These are phyloP conservation scores for Rubroboletus satanas DNA, from an alignment of 768 basidiomycete genomes.

Conservation along the genomic window DNA sequence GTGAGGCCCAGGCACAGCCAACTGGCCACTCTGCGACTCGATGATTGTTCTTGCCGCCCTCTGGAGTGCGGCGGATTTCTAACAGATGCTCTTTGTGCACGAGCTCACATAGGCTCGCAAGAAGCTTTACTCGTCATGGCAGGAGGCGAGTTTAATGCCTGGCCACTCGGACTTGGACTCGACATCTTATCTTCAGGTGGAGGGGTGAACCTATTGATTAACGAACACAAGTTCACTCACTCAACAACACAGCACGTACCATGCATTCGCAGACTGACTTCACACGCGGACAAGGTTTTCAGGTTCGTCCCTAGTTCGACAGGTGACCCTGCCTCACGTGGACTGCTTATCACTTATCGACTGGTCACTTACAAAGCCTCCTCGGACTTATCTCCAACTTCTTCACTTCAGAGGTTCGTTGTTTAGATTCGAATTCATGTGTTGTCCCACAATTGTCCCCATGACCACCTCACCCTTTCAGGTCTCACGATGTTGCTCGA, in stretches of 20 bases:
- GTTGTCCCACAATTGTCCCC: constrained; percentile 9
- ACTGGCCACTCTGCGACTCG: too few relatives aligned
- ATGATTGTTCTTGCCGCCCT: too few relatives aligned
- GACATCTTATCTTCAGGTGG: too few relatives aligned
- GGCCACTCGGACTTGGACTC: background rate
- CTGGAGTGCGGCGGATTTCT: background rate
- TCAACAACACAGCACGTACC: background rate
- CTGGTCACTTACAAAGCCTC: background rate
- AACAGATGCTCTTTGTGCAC: background rate
- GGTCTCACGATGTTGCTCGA: background rate
- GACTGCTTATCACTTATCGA: constrained; percentile 4
- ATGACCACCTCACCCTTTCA: background rate
- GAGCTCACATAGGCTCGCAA: background rate
- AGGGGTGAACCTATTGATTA: background rate
- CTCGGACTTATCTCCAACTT: background rate
- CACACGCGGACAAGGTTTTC: background rate
- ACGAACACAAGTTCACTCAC: background rate
- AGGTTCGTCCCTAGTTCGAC: background rate
- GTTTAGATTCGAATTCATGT: background rate
- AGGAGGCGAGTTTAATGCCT: background rate
- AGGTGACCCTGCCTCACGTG: background rate
- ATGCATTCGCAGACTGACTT: background rate
- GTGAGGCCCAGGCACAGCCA: background rate
- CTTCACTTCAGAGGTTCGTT: background rate
- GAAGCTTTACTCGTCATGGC: background rate